A percentile compares a stretch with the other conserved stretches of the same genome.
Evolutionary conservation across 176 grass and related monocot species (phyloP).

Genomic region (Themeda triandra): DNA sequence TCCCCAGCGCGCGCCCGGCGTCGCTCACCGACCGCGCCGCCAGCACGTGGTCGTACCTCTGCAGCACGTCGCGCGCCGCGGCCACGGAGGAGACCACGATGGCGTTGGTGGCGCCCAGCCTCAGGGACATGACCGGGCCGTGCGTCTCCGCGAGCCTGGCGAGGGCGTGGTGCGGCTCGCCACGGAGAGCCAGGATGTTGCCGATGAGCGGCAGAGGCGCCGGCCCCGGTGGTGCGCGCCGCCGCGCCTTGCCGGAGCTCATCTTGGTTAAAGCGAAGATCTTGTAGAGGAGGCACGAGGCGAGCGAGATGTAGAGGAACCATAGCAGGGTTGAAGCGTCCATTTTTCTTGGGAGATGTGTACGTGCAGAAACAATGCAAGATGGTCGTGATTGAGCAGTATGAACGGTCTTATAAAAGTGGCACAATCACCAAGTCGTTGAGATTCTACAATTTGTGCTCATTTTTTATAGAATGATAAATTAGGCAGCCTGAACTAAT

Average conservation of each 20-base stretch:
- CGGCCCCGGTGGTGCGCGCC: conserved; percentile 49
- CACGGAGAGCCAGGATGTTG: conserved; percentile 39
- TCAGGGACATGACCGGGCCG: conserved; percentile 57
- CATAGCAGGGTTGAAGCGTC: conserved; percentile 29
- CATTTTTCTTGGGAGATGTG: conserved; percentile 14
- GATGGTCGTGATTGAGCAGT: background rate
- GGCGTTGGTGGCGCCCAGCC: conserved; percentile 35
- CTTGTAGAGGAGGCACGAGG: conserved; percentile 37
- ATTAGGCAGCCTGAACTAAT: background rate
- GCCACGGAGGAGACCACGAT: conserved; percentile 49
- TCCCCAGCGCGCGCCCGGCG: conserved; percentile 36
- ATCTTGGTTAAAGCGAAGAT: background rate
- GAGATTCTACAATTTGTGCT: background rate
- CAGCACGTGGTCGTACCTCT: conserved; percentile 44
- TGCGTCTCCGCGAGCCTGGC: conserved; percentile 38
- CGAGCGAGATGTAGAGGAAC: conserved; percentile 27
- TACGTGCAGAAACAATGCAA: background rate
- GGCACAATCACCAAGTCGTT: background rate
- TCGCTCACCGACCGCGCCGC: conserved; percentile 39
- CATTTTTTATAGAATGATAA: too few species aligned
- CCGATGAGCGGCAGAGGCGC: conserved; percentile 38
- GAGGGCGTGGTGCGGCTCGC: conserved; percentile 49
- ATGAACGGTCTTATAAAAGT: conserved; percentile 13
- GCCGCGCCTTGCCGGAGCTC: background rate
- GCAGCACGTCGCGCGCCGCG: conserved; percentile 44